These are phyloP conservation scores for Coprinopsis marcescibilis DNA, from an alignment of 768 basidiomycete species.

Conservation along the genomic window DNA sequence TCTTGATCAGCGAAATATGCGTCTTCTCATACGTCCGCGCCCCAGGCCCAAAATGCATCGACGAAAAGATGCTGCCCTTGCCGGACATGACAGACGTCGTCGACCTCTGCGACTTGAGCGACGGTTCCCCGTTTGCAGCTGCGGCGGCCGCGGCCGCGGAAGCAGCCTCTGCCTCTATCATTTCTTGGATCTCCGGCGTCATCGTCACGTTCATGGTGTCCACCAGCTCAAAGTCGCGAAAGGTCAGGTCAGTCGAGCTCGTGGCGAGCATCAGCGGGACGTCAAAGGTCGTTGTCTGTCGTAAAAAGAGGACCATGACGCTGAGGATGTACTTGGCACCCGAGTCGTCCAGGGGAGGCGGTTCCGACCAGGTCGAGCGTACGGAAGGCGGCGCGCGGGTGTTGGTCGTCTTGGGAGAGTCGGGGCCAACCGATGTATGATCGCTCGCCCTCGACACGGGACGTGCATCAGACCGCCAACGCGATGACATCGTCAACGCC, in stretches of 20 bases:
- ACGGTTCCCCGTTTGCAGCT: conserved; percentile 4
- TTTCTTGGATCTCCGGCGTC: conserved; percentile 7
- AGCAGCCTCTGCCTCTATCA: not conserved
- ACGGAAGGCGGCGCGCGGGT: conserved; percentile 17
- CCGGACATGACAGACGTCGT: conserved; percentile 33
- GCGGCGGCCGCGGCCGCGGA: not conserved
- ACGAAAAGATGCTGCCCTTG: conserved; percentile 33
- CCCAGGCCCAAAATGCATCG: conserved; percentile 33
- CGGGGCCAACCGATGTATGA: conserved; percentile 17
- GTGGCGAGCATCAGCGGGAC: conserved; percentile 50
- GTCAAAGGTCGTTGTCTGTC: conserved; percentile 59
- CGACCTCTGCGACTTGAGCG: conserved; percentile 38
- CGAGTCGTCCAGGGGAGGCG: conserved; percentile 70
- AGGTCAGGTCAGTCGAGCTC: conserved; percentile 55
- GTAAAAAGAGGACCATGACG: conserved; percentile 77
- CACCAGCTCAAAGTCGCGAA: conserved; percentile 68
- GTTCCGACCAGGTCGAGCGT: conserved; percentile 49
- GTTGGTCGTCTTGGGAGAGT: conserved; percentile 31
- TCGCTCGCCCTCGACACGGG: conserved; percentile 39
- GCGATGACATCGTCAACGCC: conserved; percentile 68
- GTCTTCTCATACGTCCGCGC: conserved; percentile 53
- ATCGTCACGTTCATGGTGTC: conserved; percentile 26
- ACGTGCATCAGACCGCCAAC: conserved; percentile 57
- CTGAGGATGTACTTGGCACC: conserved; percentile 78
- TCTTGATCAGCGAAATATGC: conserved; percentile 52